Evolutionary conservation across 768 basidiomycete genomes (phyloP).

Genomic region (Tricholoma flavovirens): DNA sequence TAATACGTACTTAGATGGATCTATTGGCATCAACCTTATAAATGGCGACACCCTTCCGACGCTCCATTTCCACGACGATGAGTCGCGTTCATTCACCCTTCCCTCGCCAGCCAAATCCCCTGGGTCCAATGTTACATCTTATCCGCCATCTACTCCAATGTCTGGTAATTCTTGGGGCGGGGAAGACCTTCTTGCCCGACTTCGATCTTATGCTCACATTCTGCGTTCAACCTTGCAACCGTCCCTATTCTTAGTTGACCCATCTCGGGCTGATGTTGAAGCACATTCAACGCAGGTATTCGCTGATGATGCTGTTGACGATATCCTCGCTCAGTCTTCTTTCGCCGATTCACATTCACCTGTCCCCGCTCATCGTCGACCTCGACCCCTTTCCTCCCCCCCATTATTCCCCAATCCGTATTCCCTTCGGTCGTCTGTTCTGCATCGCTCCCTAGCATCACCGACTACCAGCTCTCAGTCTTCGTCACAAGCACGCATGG

Average conservation of each 20-base stretch:
- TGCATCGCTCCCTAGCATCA: constrained; percentile 72
- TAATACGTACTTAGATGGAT: constrained; percentile 55
- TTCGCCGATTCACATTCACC: constrained; percentile 75
- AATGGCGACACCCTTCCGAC: constrained; percentile 83
- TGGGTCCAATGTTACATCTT: constrained; percentile 41
- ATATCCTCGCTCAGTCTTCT: constrained; percentile 76
- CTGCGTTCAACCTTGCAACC: constrained; percentile 84
- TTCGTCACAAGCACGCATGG: constrained; percentile 67
- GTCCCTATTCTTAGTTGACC: constrained; percentile 85
- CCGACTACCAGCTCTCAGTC: constrained; percentile 45
- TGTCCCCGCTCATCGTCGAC: constrained; percentile 77
- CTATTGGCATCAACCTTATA: constrained; percentile 83
- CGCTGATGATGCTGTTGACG: constrained; percentile 81
- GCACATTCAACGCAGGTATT: constrained; percentile 82
- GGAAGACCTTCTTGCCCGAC: constrained; percentile 73
- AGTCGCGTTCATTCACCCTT: constrained; percentile 73
- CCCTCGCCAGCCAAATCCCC: constrained; percentile 35
- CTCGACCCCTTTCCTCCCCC: constrained; percentile 51
- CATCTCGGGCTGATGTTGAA: constrained; percentile 88
- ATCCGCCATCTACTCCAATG: constrained; percentile 56
- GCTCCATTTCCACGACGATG: constrained; percentile 95
- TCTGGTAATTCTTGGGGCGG: constrained; percentile 73
- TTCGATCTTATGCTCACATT: constrained; percentile 74
- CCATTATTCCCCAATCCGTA: constrained; percentile 44
- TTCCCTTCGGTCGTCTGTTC: constrained; percentile 64